A percentile compares a stretch with the other conserved stretches of the same genome.
Conservation (phyloP, 805 yeast species). For the Barnettozyma siamensis region DNA sequence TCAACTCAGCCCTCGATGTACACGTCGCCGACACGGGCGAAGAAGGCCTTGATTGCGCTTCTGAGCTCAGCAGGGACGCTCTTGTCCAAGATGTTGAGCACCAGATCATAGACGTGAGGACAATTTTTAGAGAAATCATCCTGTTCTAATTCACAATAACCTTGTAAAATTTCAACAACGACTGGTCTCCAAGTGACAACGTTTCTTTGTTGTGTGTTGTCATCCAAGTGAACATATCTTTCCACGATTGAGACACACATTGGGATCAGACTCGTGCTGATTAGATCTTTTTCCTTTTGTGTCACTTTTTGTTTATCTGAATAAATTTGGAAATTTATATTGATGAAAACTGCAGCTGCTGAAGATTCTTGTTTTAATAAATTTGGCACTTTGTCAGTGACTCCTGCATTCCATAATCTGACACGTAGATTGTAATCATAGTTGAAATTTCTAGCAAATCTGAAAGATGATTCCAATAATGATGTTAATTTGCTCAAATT, state of each 20-base stretch:
- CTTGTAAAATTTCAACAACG: conserved; percentile 80
- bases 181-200: conserved; percentile 89
- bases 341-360: conserved; percentile 81
- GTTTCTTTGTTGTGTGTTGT: conserved; percentile 68
- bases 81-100: conserved; percentile 55
- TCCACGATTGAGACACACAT: conserved; percentile 66
- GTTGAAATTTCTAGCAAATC: conserved; percentile 82
- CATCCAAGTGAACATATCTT: conserved; percentile 69
- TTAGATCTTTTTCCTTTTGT: conserved; percentile 40
- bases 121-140: conserved; percentile 58
- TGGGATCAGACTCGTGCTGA: conserved; percentile 52
- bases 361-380: conserved; percentile 86
- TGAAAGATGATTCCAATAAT: conserved; percentile 62
- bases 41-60: conserved; percentile 52
- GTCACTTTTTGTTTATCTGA: conserved; percentile 53
- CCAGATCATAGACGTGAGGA: conserved; percentile 54
- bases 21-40: conserved; percentile 49
- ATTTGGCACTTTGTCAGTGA: conserved; percentile 89
- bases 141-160: conserved; percentile 70
- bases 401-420: conserved; percentile 86
- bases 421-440: conserved; percentile 83
- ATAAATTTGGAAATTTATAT: conserved; percentile 73
- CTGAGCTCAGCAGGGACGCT: conserved; percentile 58
- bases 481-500: conserved; percentile 55
- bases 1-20: conserved; percentile 29